Evolutionary conservation across 2,329 filamentous ascomycete genomes (phyloP).

Genomic region (Neurospora sp.): DNA sequence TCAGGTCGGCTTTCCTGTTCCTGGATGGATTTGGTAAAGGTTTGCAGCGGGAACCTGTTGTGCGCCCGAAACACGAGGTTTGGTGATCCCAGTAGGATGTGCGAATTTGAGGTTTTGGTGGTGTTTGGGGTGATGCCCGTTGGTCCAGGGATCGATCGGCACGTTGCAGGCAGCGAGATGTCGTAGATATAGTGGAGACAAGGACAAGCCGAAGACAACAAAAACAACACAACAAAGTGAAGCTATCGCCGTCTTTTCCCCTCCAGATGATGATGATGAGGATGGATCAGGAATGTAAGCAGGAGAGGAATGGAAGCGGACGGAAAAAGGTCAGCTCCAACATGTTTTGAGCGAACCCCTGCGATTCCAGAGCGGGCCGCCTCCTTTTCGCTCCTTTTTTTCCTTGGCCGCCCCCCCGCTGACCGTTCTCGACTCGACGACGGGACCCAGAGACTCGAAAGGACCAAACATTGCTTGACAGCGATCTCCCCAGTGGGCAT

Average conservation of each 20-base stretch:
- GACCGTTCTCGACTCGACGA: neutral
- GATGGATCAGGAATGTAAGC: neutral
- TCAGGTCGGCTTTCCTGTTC: neutral
- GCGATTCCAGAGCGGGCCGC: neutral
- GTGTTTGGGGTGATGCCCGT: neutral
- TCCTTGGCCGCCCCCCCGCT: neutral
- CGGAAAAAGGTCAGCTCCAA: neutral
- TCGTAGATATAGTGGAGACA: neutral
- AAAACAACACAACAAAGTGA: neutral
- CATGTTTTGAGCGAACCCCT: neutral
- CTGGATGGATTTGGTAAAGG: neutral
- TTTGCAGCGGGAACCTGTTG: neutral
- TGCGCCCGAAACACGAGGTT: neutral
- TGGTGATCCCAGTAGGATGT: neutral
- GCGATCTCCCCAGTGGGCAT: neutral
- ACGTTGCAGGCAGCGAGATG: neutral
- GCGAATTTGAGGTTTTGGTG: neutral
- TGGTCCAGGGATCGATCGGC: neutral
- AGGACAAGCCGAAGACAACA: neutral
- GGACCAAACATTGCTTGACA: neutral
- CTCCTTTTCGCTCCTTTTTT: slow-evolving; percentile 1
- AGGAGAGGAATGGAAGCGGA: neutral
- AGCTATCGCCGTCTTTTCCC: neutral
- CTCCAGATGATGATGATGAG: neutral
- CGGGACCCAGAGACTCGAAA: neutral